Evolutionary conservation across 2,329 filamentous ascomycete genomes (phyloP).

Genomic region (Sporothrix phasma): DNA sequence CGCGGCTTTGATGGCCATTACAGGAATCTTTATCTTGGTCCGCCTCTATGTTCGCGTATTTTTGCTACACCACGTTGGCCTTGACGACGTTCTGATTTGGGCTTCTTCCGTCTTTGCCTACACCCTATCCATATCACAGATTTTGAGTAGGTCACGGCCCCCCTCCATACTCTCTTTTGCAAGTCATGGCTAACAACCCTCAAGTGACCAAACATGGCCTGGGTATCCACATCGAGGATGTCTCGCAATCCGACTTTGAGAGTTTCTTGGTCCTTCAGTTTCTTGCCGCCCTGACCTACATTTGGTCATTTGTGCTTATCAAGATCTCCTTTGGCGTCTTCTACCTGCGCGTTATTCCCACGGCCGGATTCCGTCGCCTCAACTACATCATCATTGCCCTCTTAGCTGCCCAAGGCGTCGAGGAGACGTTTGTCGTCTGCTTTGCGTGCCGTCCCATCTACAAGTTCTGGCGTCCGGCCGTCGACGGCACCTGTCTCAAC

Average conservation of each 20-base stretch:
- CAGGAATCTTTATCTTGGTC: background rate
- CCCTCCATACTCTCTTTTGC: background rate
- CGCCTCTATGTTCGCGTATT: background rate
- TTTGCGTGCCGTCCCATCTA: conserved; percentile 8
- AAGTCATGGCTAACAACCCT: background rate
- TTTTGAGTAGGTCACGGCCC: background rate
- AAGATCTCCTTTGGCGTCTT: conserved; percentile 13
- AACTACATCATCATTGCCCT: conserved; percentile 8
- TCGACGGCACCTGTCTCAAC: background rate
- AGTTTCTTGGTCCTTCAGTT: conserved; percentile 1
- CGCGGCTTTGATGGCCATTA: background rate
- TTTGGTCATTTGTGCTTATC: conserved; percentile 9
- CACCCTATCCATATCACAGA: background rate
- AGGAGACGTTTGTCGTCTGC: conserved; percentile 13
- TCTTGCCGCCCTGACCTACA: conserved; percentile 1
- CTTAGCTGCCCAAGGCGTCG: conserved; percentile 6
- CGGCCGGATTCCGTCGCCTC: background rate
- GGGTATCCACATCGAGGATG: background rate
- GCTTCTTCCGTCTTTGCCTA: background rate
- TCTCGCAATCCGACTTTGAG: background rate
- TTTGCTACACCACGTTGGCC: background rate
- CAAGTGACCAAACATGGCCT: conserved; percentile 11
- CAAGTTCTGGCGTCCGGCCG: conserved; percentile 8
- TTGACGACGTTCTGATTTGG: conserved; percentile 8
- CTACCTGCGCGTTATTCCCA: conserved; percentile 8